phyloP scores from a whole-genome alignment of 2,329 filamentous ascomycete species.

The Harringtonia lauricola region DNA sequence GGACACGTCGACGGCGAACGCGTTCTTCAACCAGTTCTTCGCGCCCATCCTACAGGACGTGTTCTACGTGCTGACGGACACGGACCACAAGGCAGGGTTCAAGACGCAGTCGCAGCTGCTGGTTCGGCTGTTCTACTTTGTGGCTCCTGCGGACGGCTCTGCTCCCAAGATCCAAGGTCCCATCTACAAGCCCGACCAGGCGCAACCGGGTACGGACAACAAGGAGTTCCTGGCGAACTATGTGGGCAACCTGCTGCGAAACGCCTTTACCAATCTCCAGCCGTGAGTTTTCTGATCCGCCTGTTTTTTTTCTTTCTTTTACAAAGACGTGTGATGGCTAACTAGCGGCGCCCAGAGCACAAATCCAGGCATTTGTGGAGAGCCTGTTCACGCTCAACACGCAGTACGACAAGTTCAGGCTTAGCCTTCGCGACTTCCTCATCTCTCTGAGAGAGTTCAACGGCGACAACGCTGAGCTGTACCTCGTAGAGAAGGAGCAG shows the following conservation, averaged over 20 bases:
- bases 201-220: constrained; percentile 73
- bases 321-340: neutral
- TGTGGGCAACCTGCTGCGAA: constrained; percentile 72
- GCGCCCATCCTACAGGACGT: constrained; percentile 93
- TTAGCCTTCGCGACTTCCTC: constrained; percentile 91
- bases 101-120: constrained; percentile 93
- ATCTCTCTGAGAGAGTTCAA: constrained; percentile 96
- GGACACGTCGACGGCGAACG: constrained; percentile 73
- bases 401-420: constrained; percentile 87
- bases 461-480: constrained; percentile 90
- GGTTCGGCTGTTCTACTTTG: constrained; percentile 91
- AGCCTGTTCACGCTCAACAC: constrained; percentile 81
- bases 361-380: constrained; percentile 85
- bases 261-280: constrained; percentile 88
- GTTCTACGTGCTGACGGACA: constrained; percentile 95
- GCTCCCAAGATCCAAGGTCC: constrained; percentile 84
- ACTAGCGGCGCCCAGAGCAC: constrained; percentile 27
- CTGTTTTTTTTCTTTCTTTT: neutral
- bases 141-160: constrained; percentile 58
- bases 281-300: constrained; percentile 48
- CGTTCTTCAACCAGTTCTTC: constrained; percentile 98
- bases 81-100: constrained; percentile 97
- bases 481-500: constrained; percentile 87
- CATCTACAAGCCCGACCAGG: constrained; percentile 78
- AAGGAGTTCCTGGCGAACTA: constrained; percentile 84